These are phyloP conservation scores for Dissophora ornata DNA, from an alignment of 192 early-diverging fungal genomes.

Conservation along the genomic window DNA sequence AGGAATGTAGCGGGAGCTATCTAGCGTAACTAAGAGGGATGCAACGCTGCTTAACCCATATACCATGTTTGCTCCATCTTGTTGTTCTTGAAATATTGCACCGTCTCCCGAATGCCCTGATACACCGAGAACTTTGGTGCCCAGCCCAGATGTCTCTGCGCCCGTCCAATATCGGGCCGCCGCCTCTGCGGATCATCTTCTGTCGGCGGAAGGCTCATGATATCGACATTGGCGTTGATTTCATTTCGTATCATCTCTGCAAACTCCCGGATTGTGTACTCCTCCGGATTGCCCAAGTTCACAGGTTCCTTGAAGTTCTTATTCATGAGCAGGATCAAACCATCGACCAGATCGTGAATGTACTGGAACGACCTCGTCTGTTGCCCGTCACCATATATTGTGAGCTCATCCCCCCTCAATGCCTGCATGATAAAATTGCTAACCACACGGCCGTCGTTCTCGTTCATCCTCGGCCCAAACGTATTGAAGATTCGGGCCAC, in stretches of 20 bases:
- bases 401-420: conserved; percentile 76
- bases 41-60: too few relatives aligned
- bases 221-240: conserved; percentile 66
- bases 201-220: conserved; percentile 72
- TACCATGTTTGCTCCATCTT: too few relatives aligned
- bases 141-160: conserved; percentile 75
- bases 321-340: conserved; percentile 82
- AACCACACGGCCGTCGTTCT: conserved; percentile 85
- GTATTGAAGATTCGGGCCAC: conserved; percentile 86
- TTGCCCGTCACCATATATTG: conserved; percentile 82
- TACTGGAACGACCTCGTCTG: conserved; percentile 90
- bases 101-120: conserved; percentile 84
- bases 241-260: conserved; percentile 77
- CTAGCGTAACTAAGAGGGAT: too few relatives aligned
- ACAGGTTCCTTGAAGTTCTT: conserved; percentile 75
- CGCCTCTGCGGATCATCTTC: conserved; percentile 83
- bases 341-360: conserved; percentile 86
- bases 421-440: conserved; percentile 91
- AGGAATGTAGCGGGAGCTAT: too few relatives aligned
- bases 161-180: conserved; percentile 78
- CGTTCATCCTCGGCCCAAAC: conserved; percentile 88
- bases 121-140: conserved; percentile 76
- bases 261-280: conserved; percentile 84
- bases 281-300: conserved; percentile 87
- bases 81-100: conserved; percentile 75